These are phyloP conservation scores for Phytophthora hybrid DNA, from an alignment of 352 stramenopile genomes.

Conservation along the genomic window DNA sequence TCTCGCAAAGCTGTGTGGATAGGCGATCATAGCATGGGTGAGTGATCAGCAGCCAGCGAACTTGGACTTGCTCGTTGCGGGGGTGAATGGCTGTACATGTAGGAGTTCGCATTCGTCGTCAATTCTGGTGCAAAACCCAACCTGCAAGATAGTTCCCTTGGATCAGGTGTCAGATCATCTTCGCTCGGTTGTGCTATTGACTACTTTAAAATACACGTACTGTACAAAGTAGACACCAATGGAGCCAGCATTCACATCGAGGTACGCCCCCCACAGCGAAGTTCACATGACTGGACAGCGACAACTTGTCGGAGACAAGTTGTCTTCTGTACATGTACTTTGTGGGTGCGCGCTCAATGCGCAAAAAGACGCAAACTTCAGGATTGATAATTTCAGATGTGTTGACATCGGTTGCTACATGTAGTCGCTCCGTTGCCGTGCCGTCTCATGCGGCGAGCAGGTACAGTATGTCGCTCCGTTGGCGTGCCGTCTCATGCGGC, in stretches of 20 bases:
- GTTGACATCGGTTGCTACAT: constrained; percentile 11
- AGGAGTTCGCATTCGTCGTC: constrained; percentile 5
- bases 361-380: constrained; percentile 32
- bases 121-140: constrained; percentile 24
- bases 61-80: background rate
- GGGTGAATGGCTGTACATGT: too few relatives aligned
- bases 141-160: constrained; percentile 16
- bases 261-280: too few relatives aligned
- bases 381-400: constrained; percentile 24
- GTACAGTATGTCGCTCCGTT: background rate
- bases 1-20: constrained; percentile 16
- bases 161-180: constrained; percentile 11
- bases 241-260: background rate
- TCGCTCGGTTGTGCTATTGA: constrained; percentile 6
- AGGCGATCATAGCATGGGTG: background rate
- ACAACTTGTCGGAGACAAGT: constrained; percentile 7
- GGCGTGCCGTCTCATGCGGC: too few relatives aligned
- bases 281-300: background rate
- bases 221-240: background rate
- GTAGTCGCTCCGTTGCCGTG: background rate
- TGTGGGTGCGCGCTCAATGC: constrained; percentile 3
- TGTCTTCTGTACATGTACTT: too few relatives aligned
- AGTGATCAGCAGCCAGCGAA: constrained; percentile 9
- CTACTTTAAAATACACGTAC: too few relatives aligned
- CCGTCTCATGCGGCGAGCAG: constrained; percentile 10